Evolutionary conservation across 495 filamentous ascomycete species (phyloP), one percentile per base, ranked within the genome.

Genomic region (Emericellopsis terricola): DNA sequence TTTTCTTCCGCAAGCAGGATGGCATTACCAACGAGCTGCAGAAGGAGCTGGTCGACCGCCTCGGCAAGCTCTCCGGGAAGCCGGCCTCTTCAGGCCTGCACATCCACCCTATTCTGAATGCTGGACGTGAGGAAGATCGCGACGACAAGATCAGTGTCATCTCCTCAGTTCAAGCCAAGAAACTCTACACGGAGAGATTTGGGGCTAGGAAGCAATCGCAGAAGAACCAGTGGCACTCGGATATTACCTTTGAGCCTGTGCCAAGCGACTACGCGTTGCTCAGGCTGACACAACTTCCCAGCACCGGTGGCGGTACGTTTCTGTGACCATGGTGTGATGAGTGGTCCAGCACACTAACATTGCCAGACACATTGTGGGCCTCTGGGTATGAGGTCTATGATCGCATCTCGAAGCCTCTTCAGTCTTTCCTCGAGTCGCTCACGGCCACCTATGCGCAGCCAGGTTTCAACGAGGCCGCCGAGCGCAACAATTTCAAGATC

Each of bases 1-100:
- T 84, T 19, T 84, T 82, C 53, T 81, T 86, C 56, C 75, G 78
- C 11, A 64, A 67, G 15, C 80, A 84, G 45, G 66, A 80, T 42
- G 59, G 46, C 34, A 47, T 60, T 21, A 53, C 49, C 37, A 51
- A 59, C 31, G 55, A 60, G 2, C 50, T 56, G 11, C 55, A 60
- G 39, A 84, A 83, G 47, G 61, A 70, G 33, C 60, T 83, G 9
- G 60, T 66, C 13, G 59, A 76, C 28, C 58, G 63, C 7, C 62
- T 84, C 0, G 78, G 78, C 1, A 55, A 70, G 37, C 55, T 73
- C 13, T 65, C 73, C 1, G 78, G 75, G 19, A 69, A 76, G 31
- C 76, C 76, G 0, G 42, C 55, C 7, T 68, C 65, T 4, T 76
- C 69, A 0, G 58, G 59, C 10, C 58, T 83, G 7, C 79, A 85